A percentile compares a stretch with the other conserved stretches of the same genome.
Evolutionary conservation across 2,329 filamentous ascomycete species (phyloP).

Genomic region (Aspergillus oerlinghausenensis): DNA sequence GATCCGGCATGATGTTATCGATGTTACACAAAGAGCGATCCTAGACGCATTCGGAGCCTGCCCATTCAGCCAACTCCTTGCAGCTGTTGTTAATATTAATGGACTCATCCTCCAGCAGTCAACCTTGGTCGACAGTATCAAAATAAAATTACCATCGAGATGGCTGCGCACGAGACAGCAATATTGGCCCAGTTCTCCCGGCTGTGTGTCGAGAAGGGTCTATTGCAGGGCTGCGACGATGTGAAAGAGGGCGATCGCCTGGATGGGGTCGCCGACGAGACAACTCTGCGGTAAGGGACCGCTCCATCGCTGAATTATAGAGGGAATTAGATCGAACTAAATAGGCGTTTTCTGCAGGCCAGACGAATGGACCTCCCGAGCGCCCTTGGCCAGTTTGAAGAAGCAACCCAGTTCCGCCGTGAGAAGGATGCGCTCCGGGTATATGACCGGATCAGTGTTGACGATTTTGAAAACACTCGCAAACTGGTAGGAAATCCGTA

Average conservation of each 20-base stretch:
- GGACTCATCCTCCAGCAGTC: neutral
- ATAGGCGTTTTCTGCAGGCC: constrained; percentile 18
- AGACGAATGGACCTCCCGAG: constrained; percentile 7
- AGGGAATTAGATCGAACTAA: neutral
- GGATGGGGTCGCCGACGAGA: constrained; percentile 15
- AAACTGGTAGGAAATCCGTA: constrained; percentile 10
- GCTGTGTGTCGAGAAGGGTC: constrained; percentile 3
- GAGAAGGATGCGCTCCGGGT: constrained; percentile 12
- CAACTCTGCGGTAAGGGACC: constrained; percentile 12
- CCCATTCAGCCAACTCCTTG: neutral
- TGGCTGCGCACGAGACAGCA: neutral
- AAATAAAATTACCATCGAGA: neutral
- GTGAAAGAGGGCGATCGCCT: constrained; percentile 9
- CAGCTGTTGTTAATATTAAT: neutral
- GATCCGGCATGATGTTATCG: neutral
- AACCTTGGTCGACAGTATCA: neutral
- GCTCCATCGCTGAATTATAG: too few relatives aligned
- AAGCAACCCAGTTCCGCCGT: constrained; percentile 9
- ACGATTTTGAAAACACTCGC: constrained; percentile 17
- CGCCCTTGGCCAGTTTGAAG: constrained; percentile 15
- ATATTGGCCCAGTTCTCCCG: neutral
- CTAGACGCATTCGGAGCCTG: neutral
- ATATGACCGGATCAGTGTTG: constrained; percentile 14
- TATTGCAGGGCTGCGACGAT: constrained; percentile 9
- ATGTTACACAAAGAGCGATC: neutral